phyloP scores from a whole-genome alignment of 2,329 filamentous ascomycete genomes.

The Ophiostoma triangulosporum region DNA sequence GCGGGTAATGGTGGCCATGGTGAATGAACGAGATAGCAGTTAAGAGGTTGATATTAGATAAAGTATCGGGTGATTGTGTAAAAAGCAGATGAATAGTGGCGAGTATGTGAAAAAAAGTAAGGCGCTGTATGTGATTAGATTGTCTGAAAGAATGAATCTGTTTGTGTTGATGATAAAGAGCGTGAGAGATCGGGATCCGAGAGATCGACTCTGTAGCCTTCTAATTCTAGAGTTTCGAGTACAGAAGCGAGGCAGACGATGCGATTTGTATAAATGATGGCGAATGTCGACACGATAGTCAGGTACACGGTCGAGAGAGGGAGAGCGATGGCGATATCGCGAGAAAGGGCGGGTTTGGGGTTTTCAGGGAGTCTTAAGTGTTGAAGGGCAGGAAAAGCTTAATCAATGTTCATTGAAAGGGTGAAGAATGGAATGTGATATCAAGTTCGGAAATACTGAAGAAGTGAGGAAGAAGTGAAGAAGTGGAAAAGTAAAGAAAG shows the following conservation, averaged over 20 bases:
- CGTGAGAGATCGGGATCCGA: neutral
- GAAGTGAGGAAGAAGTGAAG: neutral
- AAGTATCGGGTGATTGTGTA: neutral
- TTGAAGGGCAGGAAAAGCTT: neutral
- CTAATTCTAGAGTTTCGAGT: neutral
- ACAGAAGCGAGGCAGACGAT: neutral
- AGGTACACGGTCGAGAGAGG: neutral
- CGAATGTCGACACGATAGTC: neutral
- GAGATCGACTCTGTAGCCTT: neutral
- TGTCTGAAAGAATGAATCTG: neutral
- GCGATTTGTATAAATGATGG: neutral
- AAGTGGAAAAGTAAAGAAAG: neutral
- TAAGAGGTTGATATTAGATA: neutral
- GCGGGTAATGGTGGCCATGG: conserved; percentile 45
- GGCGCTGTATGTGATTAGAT: neutral
- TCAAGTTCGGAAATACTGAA: neutral
- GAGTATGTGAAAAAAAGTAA: no score
- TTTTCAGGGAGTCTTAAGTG: neutral
- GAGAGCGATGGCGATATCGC: neutral
- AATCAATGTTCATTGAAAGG: neutral
- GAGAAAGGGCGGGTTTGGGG: neutral
- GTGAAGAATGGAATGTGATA: neutral
- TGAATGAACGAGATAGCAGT: conserved; percentile 9
- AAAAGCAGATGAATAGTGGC: no score
- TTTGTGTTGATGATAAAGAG: neutral